phyloP scores from a whole-genome alignment of 331 rosid genomes.

The Erythrophleum ivorense region DNA sequence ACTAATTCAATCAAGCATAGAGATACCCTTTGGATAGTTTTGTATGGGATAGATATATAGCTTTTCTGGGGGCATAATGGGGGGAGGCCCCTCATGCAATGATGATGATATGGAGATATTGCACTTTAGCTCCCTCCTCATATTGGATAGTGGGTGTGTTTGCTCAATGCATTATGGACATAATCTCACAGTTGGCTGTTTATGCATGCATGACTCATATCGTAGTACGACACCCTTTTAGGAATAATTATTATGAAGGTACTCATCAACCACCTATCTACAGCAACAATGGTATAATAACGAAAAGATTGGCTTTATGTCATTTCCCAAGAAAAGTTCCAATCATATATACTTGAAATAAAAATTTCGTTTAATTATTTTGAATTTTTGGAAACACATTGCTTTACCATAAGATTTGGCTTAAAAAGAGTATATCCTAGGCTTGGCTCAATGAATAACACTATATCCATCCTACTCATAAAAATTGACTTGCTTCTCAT shows the following conservation, averaged over 20 bases:
- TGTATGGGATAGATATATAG: neutral
- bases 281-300: constrained; percentile 45
- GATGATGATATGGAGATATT: constrained; percentile 54
- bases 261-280: constrained; percentile 40
- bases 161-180: constrained; percentile 38
- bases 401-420: neutral
- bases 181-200: constrained; percentile 48
- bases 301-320: constrained; percentile 70
- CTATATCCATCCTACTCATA: too few species aligned
- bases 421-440: too few species aligned
- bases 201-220: constrained; percentile 45
- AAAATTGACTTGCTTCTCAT: too few species aligned
- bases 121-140: neutral
- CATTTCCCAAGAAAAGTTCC: constrained; percentile 73
- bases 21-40: constrained; percentile 35
- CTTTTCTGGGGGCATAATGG: constrained; percentile 33
- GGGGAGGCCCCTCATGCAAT: constrained; percentile 55
- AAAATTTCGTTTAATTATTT: neutral
- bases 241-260: constrained; percentile 54
- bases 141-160: constrained; percentile 27
- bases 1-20: constrained; percentile 34
- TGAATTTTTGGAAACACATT: too few species aligned
- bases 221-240: constrained; percentile 72
- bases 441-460: too few species aligned
- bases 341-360: constrained; percentile 50